Evolutionary conservation across 1,139 yeast species (phyloP).

Genomic region (Taphrina deformans): DNA sequence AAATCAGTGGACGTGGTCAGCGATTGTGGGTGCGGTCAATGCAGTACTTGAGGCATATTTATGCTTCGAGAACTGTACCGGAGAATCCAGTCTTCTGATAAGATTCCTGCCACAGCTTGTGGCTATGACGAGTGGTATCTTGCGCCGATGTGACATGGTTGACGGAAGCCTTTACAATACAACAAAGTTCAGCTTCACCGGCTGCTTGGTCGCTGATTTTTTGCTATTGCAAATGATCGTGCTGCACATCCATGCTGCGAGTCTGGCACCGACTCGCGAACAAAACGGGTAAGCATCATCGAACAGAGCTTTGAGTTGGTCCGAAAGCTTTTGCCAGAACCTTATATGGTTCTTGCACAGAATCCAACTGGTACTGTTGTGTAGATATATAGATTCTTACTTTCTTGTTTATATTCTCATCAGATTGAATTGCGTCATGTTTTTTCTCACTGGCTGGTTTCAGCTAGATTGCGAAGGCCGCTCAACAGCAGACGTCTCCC

Average conservation of each 20-base stretch:
- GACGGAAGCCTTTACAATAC: neutral
- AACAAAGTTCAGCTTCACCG: neutral
- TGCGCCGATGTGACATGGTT: neutral
- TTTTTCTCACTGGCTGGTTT: no score
- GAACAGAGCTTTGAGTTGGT: no score
- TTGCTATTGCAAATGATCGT: neutral
- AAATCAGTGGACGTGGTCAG: neutral
- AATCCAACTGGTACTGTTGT: no score
- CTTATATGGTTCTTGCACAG: no score
- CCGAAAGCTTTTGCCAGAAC: no score
- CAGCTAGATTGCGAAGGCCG: no score
- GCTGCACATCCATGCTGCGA: neutral
- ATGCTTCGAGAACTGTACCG: neutral
- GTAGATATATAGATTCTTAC: no score
- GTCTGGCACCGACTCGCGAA: neutral
- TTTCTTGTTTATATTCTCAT: no score
- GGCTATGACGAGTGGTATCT: neutral
- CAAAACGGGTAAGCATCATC: no score
- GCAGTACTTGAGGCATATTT: neutral
- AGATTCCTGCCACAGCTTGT: neutral
- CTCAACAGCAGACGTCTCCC: no score
- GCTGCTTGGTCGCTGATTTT: neutral
- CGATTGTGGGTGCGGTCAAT: neutral
- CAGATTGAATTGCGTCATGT: no score
- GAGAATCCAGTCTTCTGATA: neutral